Base-by-base conservation (phyloP, 129 eudicot species). In the Artemisia tridentata region DNA sequence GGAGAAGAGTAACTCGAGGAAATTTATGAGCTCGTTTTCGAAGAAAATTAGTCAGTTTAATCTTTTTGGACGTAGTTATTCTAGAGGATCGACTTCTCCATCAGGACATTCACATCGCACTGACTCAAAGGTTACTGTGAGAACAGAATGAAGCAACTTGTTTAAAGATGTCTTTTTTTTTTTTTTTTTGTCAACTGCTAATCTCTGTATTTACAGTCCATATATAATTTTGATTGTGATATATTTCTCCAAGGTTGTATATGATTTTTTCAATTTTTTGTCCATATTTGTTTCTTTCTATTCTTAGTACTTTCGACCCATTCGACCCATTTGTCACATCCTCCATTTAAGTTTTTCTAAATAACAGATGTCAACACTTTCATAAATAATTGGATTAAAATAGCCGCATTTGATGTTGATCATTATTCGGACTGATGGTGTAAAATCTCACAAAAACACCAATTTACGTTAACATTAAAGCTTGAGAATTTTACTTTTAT, bases 21-120 rank as follows among this genome's bases (percentile, higher is more conserved):
- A 86, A 47, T 86, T 93, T 71, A 87, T 90, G 97, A 85, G 84
- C 73, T 82, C 96, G 5, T 90, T 93, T 31, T 85, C 99, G 7
- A 93, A 86, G 78, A 93, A 85, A 56, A 84, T 93, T 23, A 81
- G 86, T 65, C 87, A 82, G 47, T 19, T 92, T 20, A 85, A 83
- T 66, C 69, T 93, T 43, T 93, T 93, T 77, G 86, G 80, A 62
- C 81, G 82, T 85, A 77, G 84, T 84, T 86, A 87, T 78, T 88
- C 96, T 3, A 84, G 91, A 71, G 93, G 81, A 27, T 88, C 97
- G 6, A 80, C 83, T 21, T 88, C 98, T 69, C 98, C 98, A 10
- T 92, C 97, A n/a, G 83, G 81, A 71, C 79, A 84, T 49, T 91
- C 98, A 29, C 91, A 86, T 11, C 81, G 83, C 74, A 82, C 96